A percentile compares a stretch with the other conserved stretches of the same genome.
Evolutionary conservation across 2,329 filamentous ascomycete genomes (phyloP).

Genomic region (Diaporthe australafricana): DNA sequence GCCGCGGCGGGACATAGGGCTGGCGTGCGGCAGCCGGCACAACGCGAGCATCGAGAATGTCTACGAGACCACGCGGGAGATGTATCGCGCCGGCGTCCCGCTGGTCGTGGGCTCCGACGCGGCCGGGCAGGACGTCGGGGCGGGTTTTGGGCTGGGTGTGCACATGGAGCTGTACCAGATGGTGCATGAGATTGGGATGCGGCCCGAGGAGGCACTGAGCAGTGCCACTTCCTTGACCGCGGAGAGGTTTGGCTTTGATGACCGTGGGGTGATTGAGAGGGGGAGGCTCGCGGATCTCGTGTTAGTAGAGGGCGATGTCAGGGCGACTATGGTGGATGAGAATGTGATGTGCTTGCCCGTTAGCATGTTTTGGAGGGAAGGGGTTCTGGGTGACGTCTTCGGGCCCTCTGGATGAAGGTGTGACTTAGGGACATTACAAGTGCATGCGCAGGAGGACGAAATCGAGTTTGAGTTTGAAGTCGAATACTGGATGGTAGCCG

Average conservation of each 20-base stretch:
- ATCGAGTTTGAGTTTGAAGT: neutral
- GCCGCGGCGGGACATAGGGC: neutral
- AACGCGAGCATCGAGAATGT: conserved; percentile 11
- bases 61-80: neutral
- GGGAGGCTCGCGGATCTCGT: conserved; percentile 4
- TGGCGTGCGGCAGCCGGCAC: neutral
- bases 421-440: neutral
- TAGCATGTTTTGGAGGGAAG: neutral
- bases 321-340: neutral
- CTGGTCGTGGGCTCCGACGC: neutral
- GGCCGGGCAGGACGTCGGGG: neutral
- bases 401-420: neutral
- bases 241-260: neutral
- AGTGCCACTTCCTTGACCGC: neutral
- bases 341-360: neutral
- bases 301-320: conserved; percentile 8
- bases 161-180: conserved; percentile 3
- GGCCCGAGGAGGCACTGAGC: neutral
- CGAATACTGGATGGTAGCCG: neutral
- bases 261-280: neutral
- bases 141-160: neutral
- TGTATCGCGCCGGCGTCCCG: neutral
- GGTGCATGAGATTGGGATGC: neutral
- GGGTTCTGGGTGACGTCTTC: neutral
- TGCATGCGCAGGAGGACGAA: neutral